These are phyloP conservation scores for Adiantum capillusveneris DNA, from an alignment of 75 land plant genomes.

Conservation along the genomic window DNA sequence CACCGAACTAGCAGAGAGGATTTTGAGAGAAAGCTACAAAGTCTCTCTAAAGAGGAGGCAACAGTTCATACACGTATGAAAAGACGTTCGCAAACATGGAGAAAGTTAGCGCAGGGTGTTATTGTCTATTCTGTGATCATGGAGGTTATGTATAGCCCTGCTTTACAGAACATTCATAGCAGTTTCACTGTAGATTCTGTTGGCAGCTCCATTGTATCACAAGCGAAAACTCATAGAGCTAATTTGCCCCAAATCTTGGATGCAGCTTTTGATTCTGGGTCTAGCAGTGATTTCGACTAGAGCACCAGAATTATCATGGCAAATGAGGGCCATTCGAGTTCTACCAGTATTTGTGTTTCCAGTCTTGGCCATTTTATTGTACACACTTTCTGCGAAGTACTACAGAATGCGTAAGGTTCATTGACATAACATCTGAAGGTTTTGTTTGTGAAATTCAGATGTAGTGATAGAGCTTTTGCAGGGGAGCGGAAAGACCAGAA, in stretches of 20 bases:
- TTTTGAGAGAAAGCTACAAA: conserved; percentile 72
- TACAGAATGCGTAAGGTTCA: conserved; percentile 75
- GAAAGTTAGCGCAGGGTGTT: conserved; percentile 45
- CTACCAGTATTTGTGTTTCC: conserved; percentile 77
- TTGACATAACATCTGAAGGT: too few species aligned
- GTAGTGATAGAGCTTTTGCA: conserved; percentile 11
- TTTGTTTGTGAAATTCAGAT: too few species aligned
- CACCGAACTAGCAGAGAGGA: conserved; percentile 47
- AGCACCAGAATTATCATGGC: conserved; percentile 62
- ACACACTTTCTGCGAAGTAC: conserved; percentile 44
- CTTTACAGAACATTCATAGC: not conserved
- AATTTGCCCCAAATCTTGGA: not conserved
- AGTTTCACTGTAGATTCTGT: not conserved
- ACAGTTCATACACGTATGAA: conserved; percentile 62
- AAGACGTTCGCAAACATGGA: conserved; percentile 56
- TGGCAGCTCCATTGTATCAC: not conserved
- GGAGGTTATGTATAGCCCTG: conserved; percentile 54
- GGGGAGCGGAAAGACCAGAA: conserved; percentile 86
- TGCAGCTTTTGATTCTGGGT: conserved; percentile 32
- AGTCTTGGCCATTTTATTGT: conserved; percentile 44
- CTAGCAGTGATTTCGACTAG: conserved; percentile 75
- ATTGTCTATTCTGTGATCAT: conserved; percentile 54
- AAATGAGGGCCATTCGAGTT: conserved; percentile 74
- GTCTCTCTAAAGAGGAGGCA: conserved; percentile 88
- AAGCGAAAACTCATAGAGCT: not conserved